Evolutionary conservation across 768 basidiomycete genomes (phyloP), one percentile per base, ranked within the genome.

Genomic region (Gymnopilus dilepis): DNA sequence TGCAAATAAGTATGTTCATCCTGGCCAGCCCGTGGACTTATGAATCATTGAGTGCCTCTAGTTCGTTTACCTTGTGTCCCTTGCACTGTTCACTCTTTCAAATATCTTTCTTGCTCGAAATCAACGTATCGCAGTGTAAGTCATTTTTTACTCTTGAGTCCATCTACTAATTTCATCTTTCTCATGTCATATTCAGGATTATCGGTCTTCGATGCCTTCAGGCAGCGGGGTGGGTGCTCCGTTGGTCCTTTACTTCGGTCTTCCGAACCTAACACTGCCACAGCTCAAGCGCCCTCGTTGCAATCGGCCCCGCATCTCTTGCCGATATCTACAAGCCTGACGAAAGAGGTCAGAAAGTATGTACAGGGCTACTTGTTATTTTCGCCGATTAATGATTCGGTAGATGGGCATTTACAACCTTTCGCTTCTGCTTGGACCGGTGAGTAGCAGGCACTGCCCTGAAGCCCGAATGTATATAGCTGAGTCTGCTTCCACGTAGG

Each of bases 331-430:
- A 85, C 66, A 90, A 92, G 26, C 84, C 88, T 0, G 78, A 80
- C 11, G 88, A 92, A 69, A 80, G 92, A 54, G 93, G 93, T 5
- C 85, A 82, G 19, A 89, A 84, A 73, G 80, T 77, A 59, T 43
- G 60, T 48, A 13, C 34, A 17, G 19, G 11, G 15, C 5, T 41
- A 8, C 13, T 45, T 50, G 17, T 55, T 15, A 15, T 54, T 8
- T 6, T 8, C 12, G 24, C 12, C 5, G 38, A n/a, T 33, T 26
- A 33, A 26, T 8, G 8, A 4, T 12, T 9, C 22, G 40, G 21
- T 53, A 82, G 81, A 89, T 94, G 84, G 92, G 93, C 0, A 77
- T 92, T 11, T 94, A 88, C 73, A 94, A 90, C 65, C 86, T 87
- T 11, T 87, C 92, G n/a, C 91, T 91, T 0, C 82, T 94, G n/a